Evolutionary conservation across 2,329 filamentous ascomycete genomes (phyloP).

Genomic region (Cladobotryum mycophilum): DNA sequence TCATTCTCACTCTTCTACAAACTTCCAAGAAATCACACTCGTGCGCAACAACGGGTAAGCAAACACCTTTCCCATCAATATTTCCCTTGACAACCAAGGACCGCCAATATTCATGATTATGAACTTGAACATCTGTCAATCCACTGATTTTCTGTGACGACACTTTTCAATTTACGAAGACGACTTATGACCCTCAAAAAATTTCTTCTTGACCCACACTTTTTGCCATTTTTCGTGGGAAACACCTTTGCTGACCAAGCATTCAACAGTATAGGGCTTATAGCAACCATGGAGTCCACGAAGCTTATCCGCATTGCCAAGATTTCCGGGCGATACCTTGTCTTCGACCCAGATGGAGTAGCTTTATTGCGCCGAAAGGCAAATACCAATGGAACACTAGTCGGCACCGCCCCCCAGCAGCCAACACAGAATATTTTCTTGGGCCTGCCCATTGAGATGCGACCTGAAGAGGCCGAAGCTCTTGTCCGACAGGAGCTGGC

Average conservation of each 20-base stretch:
- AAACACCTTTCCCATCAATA: too few species aligned
- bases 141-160: conserved; percentile 47
- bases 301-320: conserved; percentile 69
- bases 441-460: conserved; percentile 79
- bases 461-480: conserved; percentile 80
- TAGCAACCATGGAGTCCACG: conserved; percentile 11
- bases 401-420: conserved; percentile 83
- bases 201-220: not conserved
- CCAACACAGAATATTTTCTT: conserved; percentile 94
- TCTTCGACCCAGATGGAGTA: conserved; percentile 81
- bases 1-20: conserved; percentile 10
- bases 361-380: conserved; percentile 71
- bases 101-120: conserved; percentile 41
- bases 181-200: conserved; percentile 32
- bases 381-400: conserved; percentile 78
- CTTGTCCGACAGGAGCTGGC: conserved; percentile 72
- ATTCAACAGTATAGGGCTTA: too few species aligned
- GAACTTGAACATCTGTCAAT: conserved; percentile 52
- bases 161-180: conserved; percentile 38
- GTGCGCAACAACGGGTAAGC: conserved; percentile 11
- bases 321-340: conserved; percentile 73
- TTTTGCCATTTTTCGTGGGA: too few species aligned
- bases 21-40: not conserved
- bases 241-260: too few species aligned
- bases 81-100: not conserved